A percentile compares a stretch with the other conserved stretches of the same genome.
Conservation (phyloP, 2,329 filamentous ascomycete genomes). For the Cordyceps fumosorosea region DNA sequence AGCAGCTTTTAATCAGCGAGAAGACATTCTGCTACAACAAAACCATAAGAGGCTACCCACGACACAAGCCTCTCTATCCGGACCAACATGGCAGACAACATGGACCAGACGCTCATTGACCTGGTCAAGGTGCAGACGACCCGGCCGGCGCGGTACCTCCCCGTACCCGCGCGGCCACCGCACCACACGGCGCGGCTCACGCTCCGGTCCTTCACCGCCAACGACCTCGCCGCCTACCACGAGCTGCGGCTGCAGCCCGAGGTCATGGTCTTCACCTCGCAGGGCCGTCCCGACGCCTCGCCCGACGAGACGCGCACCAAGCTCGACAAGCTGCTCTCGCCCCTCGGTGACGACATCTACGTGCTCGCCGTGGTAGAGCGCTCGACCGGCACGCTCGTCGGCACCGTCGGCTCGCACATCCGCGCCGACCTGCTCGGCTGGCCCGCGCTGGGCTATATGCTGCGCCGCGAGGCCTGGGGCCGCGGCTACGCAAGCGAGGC, state of each 20-base stretch:
- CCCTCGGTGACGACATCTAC: conserved; percentile 44
- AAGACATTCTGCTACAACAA: background rate
- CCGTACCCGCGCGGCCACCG: conserved; percentile 29
- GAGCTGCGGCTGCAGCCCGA: conserved; percentile 50
- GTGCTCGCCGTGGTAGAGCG: conserved; percentile 47
- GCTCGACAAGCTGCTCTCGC: conserved; percentile 38
- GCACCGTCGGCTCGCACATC: conserved; percentile 39
- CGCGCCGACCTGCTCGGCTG: conserved; percentile 36
- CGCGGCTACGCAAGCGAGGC: conserved; percentile 53
- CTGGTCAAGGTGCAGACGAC: conserved; percentile 41
- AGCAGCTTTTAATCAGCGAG: background rate
- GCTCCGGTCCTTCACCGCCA: conserved; percentile 41
- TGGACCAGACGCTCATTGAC: background rate
- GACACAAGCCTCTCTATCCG: background rate
- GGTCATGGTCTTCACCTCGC: conserved; percentile 54
- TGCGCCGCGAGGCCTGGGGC: conserved; percentile 47
- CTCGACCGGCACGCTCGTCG: conserved; percentile 44
- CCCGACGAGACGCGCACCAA: conserved; percentile 35
- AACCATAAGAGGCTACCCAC: background rate
- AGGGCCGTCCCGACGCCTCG: conserved; percentile 36
- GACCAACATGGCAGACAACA: background rate
- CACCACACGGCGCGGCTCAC: conserved; percentile 48
- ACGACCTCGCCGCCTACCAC: conserved; percentile 45
- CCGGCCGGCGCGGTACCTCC: conserved; percentile 36
- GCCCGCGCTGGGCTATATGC: conserved; percentile 54